Base-by-base conservation (phyloP, 1,284 basidiomycete species). In the Heliocybe sulcata region DNA sequence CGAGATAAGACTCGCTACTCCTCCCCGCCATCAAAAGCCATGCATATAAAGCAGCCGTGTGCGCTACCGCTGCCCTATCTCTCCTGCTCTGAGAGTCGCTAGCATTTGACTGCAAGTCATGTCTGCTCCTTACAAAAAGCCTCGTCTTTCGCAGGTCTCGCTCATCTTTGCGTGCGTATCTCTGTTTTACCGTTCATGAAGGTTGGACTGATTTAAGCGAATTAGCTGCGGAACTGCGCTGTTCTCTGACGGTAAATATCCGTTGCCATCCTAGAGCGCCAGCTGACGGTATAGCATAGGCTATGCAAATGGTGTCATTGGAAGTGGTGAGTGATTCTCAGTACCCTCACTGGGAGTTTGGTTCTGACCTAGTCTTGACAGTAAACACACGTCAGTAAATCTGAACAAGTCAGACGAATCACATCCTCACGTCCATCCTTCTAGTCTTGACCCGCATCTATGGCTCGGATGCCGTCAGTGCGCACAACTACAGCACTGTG, bases 301-400 rank as follows among this genome's bases (percentile, higher is more conserved):
- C n/a, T 92, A 92, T 67, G 84, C 87, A 31, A 93, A 93, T 65
- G 81, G 80, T 63, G 76, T 90, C 58, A 90, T 93, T 61, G 87
- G 89, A 58, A 75, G 68, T 65, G 87, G 87, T 87, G 65, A 50
- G 83, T 77, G 19, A 27, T 29, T 20, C 29, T 23, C 29, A 38
- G 45, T 45, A 12, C 22, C 49, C 29, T 25, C n/a, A 9, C 9
- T 25, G 35, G 19, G 20, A 53, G 4, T 35, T 45, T 20, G 35
- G 11, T 35, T 4, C 29, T 52, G 51, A 53, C 50, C 25, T 3
- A 8, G 20, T n/a, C 25, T 45, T 22, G 26, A 33, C 59, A 85
- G 83, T 87, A 54, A 83, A 85, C 60, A 87, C 85, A 8, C 56
- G 85, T 87, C 54, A 63, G 82, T 71, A 45, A 42, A 26, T 10